Percentiles rank a stretch among this genome's conserved stretches.
Evolutionary conservation across 2,329 filamentous ascomycete genomes (phyloP).

Genomic region (Xylariaceae sp.): DNA sequence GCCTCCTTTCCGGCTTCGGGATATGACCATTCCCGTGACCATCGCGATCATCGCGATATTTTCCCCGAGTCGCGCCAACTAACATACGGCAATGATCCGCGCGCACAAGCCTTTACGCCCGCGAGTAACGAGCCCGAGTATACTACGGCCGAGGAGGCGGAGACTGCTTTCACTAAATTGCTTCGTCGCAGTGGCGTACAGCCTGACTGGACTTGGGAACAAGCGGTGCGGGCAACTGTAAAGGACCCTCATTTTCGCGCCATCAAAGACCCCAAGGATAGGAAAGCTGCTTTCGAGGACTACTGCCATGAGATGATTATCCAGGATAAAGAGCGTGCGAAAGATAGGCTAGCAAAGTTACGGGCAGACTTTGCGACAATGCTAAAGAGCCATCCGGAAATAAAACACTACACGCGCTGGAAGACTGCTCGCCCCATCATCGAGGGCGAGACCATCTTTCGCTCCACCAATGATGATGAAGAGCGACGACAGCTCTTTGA

Average conservation of each 20-base stretch:
- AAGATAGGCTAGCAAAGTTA: constrained; percentile 87
- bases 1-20: constrained; percentile 28
- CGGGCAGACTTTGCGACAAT: constrained; percentile 92
- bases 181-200: constrained; percentile 81
- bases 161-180: constrained; percentile 88
- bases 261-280: constrained; percentile 86
- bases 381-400: constrained; percentile 94
- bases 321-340: constrained; percentile 91
- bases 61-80: constrained; percentile 55
- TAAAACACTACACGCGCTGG: constrained; percentile 95
- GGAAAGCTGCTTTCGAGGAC: constrained; percentile 89
- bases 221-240: constrained; percentile 78
- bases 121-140: constrained; percentile 73
- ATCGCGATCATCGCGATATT: constrained; percentile 36
- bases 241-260: constrained; percentile 91
- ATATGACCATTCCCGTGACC: constrained; percentile 33
- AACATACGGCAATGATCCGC: constrained; percentile 52
- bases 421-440: constrained; percentile 92
- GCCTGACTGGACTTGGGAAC: constrained; percentile 89
- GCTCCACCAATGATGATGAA: constrained; percentile 79
- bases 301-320: constrained; percentile 85
- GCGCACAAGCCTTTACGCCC: constrained; percentile 56
- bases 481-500: constrained; percentile 89
- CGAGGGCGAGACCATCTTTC: constrained; percentile 91
- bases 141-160: constrained; percentile 76